These are phyloP conservation scores for Hypsizygus ulmarius DNA, from an alignment of 1,284 basidiomycete species.

Conservation along the genomic window DNA sequence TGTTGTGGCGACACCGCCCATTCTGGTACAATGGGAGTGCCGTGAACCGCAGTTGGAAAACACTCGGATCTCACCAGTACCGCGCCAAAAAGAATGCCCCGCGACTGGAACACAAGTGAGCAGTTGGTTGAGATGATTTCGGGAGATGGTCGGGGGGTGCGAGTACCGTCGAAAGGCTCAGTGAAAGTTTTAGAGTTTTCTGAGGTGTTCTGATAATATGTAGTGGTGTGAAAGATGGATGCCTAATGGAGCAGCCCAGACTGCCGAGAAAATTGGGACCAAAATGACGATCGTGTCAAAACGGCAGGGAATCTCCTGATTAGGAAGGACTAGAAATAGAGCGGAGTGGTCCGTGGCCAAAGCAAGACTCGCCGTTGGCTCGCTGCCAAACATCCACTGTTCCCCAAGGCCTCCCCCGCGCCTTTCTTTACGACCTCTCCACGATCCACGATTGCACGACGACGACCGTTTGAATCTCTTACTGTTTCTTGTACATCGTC, in stretches of 20 bases:
- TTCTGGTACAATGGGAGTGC: no score
- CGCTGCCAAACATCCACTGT: conserved; percentile 28
- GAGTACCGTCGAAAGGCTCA: neutral
- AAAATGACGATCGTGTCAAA: conserved; percentile 13
- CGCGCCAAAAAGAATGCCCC: no score
- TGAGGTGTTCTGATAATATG: neutral
- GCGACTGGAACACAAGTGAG: no score
- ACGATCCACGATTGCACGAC: conserved; percentile 62
- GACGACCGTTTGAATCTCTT: conserved; percentile 36
- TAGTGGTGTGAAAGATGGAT: neutral
- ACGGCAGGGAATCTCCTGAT: conserved; percentile 6
- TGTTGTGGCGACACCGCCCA: no score
- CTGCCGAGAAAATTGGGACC: conserved; percentile 6
- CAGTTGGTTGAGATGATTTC: no score
- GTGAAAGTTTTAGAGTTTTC: neutral
- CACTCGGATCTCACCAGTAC: no score
- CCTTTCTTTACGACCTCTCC: conserved; percentile 63
- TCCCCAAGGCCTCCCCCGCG: conserved; percentile 29
- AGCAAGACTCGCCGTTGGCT: conserved; percentile 29
- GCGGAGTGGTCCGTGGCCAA: conserved; percentile 20
- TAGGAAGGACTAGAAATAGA: conserved; percentile 19
- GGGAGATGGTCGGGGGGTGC: no score
- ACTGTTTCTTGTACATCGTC: conserved; percentile 20
- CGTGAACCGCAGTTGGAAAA: no score
- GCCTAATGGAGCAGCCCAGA: neutral